Percentiles rank a stretch among this genome's conserved stretches.
Evolutionary conservation across 306 rosid genomes (phyloP).

Genomic region (Cucurbita moschata): DNA sequence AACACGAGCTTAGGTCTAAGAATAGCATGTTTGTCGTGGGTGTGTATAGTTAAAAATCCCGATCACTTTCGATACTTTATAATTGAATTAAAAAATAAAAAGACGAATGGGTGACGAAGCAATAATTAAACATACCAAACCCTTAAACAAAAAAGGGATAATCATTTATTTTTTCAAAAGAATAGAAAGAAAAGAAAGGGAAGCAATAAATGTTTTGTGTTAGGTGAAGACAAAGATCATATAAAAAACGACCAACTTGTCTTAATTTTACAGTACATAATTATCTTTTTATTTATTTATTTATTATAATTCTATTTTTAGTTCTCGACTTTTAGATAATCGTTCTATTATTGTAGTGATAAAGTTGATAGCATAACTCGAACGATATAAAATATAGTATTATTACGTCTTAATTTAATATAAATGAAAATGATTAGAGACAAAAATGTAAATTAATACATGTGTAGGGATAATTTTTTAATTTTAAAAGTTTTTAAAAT

Average conservation of each 20-base stretch:
- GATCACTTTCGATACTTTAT: neutral
- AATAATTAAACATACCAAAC: neutral
- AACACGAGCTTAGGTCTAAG: neutral
- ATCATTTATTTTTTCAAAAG: neutral
- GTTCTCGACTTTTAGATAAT: neutral
- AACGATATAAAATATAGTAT: too few relatives aligned
- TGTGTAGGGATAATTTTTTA: too few relatives aligned
- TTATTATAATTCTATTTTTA: neutral
- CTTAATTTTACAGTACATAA: neutral
- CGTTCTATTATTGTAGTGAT: neutral
- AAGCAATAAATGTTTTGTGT: neutral
- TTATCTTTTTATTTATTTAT: neutral
- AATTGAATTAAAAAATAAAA: too few relatives aligned
- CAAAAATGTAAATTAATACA: too few relatives aligned
- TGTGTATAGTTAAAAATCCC: neutral
- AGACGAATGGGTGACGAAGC: neutral
- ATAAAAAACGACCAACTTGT: neutral
- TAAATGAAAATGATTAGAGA: too few relatives aligned
- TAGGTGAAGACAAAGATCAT: neutral
- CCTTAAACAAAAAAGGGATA: neutral
- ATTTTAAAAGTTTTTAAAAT: too few relatives aligned
- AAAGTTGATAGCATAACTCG: neutral
- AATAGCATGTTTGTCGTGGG: neutral
- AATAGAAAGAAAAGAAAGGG: neutral
- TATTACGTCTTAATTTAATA: too few relatives aligned